Base-by-base conservation (phyloP, 805 yeast genomes). In the Blastobotrys americana region DNA sequence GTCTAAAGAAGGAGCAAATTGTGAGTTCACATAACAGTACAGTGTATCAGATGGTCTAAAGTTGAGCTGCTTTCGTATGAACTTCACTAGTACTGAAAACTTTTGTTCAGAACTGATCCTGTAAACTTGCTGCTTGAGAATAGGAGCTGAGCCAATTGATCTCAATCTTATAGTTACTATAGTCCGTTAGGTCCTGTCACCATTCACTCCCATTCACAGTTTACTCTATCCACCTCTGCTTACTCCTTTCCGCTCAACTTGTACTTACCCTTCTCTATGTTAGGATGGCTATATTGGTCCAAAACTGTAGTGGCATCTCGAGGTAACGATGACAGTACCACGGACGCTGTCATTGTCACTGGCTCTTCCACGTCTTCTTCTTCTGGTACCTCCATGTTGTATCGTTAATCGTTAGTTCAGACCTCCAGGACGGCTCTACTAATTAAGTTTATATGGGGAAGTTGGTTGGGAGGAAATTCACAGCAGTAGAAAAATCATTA, bases 61-160 rank as follows among this genome's bases (percentile, higher is more conserved):
- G 31, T 56, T 53, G 25, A 67, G 56, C 49, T 68, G 69, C 45
- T 67, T 64, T 17, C 67, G 57, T 25, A 77, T 53, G 48, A 71
- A 77, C 48, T 62, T 63, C 23, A 65, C 64, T 23, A 77, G 60
- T 2, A 73, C 70, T 3, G 71, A 63, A 34, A 77, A 67, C n/a
- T 66, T 61, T 54, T 72, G 77, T 18, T 64, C 56, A 3, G 70
- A 58, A 3, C 71, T 61, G 3, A 77, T 73, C 39, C 61, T 68
- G 48, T 72, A 72, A 10, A 70, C 67, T 2, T 63, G 59, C n/a
- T 76, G 76, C n/a, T 58, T 58, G 17, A 77, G 63, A 1, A 66
- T 60, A 1, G 72, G 71, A 0, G 81, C 71, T 1, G 79, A 71
- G 0, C 82, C 82, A 34, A 77, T 72, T 3, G 82, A 72, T 45